Percentiles rank a stretch among this genome's conserved stretches.
phyloP scores from a whole-genome alignment of 257 asterid genomes.

The Catharanthus roseus region DNA sequence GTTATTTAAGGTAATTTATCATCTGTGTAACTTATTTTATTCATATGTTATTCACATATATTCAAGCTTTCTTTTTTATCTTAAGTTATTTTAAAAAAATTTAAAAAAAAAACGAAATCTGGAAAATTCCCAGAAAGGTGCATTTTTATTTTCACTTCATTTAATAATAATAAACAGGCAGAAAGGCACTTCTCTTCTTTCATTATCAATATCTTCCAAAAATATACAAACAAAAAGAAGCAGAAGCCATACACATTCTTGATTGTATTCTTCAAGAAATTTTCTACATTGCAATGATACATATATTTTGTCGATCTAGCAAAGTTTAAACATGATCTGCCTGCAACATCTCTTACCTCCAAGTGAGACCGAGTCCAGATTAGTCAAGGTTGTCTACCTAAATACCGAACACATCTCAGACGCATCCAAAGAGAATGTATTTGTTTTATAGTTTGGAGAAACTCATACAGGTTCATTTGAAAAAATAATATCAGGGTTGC shows the following conservation, averaged over 20 bases:
- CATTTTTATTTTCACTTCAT: not conserved
- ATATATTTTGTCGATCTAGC: not conserved
- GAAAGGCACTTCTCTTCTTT: not conserved
- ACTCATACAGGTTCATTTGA: slow-evolving; percentile 32
- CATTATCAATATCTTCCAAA: not conserved
- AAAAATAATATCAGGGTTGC: slow-evolving; percentile 71
- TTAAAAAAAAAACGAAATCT: too few relatives aligned
- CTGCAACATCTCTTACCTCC: not conserved
- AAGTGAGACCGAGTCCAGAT: too few relatives aligned
- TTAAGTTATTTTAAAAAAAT: too few relatives aligned
- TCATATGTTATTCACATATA: too few relatives aligned
- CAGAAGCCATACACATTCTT: not conserved
- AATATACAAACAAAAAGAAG: not conserved
- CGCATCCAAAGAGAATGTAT: too few relatives aligned
- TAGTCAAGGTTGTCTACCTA: too few relatives aligned
- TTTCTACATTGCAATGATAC: not conserved
- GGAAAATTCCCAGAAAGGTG: not conserved
- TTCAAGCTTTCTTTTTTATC: too few relatives aligned
- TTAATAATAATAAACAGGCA: not conserved
- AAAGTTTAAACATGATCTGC: not conserved
- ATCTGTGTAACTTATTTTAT: too few relatives aligned
- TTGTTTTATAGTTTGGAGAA: slow-evolving; percentile 11
- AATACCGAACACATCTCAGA: too few relatives aligned
- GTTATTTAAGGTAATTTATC: too few relatives aligned
- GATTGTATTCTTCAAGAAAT: not conserved